A percentile compares a stretch with the other conserved stretches of the same genome.
These are phyloP conservation scores for Entomortierella chlamydospora DNA, from an alignment of 192 early-diverging fungal genomes.

Conservation along the genomic window DNA sequence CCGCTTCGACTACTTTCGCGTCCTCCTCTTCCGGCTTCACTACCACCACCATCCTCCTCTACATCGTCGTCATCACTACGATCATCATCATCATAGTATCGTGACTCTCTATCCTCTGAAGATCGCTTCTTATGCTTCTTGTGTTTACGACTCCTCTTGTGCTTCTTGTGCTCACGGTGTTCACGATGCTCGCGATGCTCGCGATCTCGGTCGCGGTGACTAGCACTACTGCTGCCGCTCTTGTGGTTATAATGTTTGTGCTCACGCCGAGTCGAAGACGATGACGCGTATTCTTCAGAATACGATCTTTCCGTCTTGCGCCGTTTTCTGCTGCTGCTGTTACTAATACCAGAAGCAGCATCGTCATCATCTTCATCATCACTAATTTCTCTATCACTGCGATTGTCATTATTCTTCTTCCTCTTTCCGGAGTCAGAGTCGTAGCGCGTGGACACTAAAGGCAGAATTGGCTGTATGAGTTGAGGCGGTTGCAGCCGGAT, in stretches of 20 bases:
- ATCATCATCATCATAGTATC: neutral
- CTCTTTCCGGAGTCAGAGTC: conserved; percentile 36
- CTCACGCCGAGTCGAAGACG: conserved; percentile 21
- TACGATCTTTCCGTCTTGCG: conserved; percentile 27
- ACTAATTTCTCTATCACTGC: neutral
- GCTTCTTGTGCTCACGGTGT: conserved; percentile 45
- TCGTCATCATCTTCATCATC: conserved; percentile 19
- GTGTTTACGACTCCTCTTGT: conserved; percentile 53
- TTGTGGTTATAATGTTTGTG: conserved; percentile 37
- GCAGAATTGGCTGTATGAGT: conserved; percentile 9
- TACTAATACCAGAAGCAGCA: conserved; percentile 7
- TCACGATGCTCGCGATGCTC: conserved; percentile 24
- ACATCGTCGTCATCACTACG: conserved; percentile 3
- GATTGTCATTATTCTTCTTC: conserved; percentile 21
- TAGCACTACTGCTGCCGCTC: conserved; percentile 14
- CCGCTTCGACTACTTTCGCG: neutral
- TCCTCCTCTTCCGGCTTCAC: neutral
- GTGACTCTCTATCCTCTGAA: conserved; percentile 30
- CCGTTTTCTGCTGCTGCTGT: conserved; percentile 26
- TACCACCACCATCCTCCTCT: neutral
- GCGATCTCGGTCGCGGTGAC: conserved; percentile 1
- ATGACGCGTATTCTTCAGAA: conserved; percentile 44
- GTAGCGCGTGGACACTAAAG: conserved; percentile 10
- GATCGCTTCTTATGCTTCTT: conserved; percentile 56
- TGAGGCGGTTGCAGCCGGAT: conserved; percentile 49